phyloP scores from a whole-genome alignment of 1,284 basidiomycete species.

The Peniophora sp. region DNA sequence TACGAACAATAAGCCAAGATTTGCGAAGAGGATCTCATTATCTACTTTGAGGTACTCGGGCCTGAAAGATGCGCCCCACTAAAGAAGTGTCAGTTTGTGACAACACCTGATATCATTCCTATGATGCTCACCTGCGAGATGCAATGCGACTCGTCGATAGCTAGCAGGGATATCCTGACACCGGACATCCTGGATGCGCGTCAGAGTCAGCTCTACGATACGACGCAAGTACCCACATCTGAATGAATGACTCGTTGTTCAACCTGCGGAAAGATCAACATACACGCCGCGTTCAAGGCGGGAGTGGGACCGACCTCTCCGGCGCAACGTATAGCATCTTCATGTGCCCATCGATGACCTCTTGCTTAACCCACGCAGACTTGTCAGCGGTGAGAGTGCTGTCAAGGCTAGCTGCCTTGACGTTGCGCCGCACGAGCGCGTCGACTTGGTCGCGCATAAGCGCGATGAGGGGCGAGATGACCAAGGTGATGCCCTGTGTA shows the following conservation, averaged over 20 bases:
- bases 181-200: slow-evolving; percentile 29
- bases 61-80: slow-evolving; percentile 56
- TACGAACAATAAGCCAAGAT: background rate
- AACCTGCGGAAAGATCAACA: slow-evolving; percentile 25
- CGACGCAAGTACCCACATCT: slow-evolving; percentile 25
- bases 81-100: background rate
- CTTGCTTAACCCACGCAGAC: slow-evolving; percentile 21
- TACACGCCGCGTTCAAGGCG: slow-evolving; percentile 6
- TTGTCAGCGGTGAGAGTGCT: slow-evolving; percentile 36
- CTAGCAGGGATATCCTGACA: slow-evolving; percentile 55
- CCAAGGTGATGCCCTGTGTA: slow-evolving; percentile 50
- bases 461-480: slow-evolving; percentile 55
- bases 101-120: no score
- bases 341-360: slow-evolving; percentile 25
- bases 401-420: slow-evolving; percentile 58
- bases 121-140: slow-evolving; percentile 30
- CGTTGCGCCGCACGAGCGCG: slow-evolving; percentile 36
- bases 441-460: slow-evolving; percentile 46
- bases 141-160: slow-evolving; percentile 69
- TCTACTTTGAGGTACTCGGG: slow-evolving; percentile 35
- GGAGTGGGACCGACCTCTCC: slow-evolving; percentile 28
- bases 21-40: background rate
- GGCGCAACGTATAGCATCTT: slow-evolving; percentile 56
- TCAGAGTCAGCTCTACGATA: no score
- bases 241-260: slow-evolving; percentile 37